Percentiles rank a stretch among this genome's conserved stretches.
Conservation (phyloP, 2,329 filamentous ascomycete species). For the Plectosphaerella plurivora region DNA sequence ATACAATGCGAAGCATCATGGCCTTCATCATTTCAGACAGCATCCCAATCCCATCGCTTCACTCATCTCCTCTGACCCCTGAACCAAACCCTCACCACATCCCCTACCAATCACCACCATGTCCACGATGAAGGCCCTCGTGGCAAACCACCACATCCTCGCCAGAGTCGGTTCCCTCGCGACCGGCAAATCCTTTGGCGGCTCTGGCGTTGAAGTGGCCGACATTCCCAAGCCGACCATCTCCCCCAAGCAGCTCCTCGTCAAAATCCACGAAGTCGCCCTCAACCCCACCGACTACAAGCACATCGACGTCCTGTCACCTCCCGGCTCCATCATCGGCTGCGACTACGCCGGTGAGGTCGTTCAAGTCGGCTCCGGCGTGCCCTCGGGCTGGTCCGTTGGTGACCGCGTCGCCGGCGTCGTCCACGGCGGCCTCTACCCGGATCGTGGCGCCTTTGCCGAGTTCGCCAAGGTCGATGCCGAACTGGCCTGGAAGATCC, state of each 20-base stretch:
- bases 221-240: background rate
- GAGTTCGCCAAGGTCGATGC: constrained; percentile 16
- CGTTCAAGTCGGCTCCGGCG: constrained; percentile 19
- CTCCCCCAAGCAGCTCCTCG: constrained; percentile 12
- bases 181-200: constrained; percentile 16
- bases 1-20: too few species aligned
- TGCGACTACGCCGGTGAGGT: constrained; percentile 26
- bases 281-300: constrained; percentile 29
- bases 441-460: constrained; percentile 20
- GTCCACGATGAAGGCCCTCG: constrained; percentile 15
- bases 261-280: constrained; percentile 22
- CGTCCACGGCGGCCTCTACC: constrained; percentile 17
- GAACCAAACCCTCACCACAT: too few species aligned
- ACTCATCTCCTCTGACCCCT: too few species aligned
- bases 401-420: constrained; percentile 22
- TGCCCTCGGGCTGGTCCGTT: background rate
- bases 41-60: too few species aligned
- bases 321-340: constrained; percentile 19
- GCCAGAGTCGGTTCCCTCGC: constrained; percentile 2
- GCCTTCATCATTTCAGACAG: too few species aligned
- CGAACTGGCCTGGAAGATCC: constrained; percentile 19
- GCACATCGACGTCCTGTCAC: constrained; percentile 20
- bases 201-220: background rate
- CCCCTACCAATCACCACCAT: constrained; percentile 1
- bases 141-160: constrained; percentile 5